These are phyloP conservation scores for Aspergillus oerlinghausenensis DNA, from an alignment of 2,329 filamentous ascomycete genomes.

Conservation along the genomic window DNA sequence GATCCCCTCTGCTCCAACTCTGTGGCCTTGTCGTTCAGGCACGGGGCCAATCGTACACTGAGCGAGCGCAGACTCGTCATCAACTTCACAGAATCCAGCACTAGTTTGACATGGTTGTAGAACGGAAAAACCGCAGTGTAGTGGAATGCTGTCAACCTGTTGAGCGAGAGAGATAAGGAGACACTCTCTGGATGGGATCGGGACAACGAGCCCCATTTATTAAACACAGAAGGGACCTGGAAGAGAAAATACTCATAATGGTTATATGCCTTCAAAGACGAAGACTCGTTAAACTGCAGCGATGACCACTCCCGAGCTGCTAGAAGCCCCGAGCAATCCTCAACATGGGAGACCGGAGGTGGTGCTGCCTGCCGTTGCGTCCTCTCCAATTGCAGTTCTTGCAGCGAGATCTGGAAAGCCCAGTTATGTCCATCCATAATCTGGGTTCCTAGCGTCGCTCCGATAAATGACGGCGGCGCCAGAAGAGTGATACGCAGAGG, in stretches of 20 bases:
- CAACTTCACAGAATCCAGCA: slow-evolving; percentile 42
- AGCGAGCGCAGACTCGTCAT: slow-evolving; percentile 51
- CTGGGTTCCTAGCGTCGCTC: slow-evolving; percentile 54
- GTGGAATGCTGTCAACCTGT: slow-evolving; percentile 39
- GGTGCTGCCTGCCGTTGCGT: slow-evolving; percentile 8
- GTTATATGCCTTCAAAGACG: slow-evolving; percentile 65
- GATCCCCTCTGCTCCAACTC: slow-evolving; percentile 37
- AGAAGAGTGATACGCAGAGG: slow-evolving; percentile 53
- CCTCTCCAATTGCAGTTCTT: slow-evolving; percentile 51
- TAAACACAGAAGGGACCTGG: slow-evolving; percentile 58
- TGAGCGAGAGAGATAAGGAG: slow-evolving; percentile 43
- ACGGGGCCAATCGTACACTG: slow-evolving; percentile 51
- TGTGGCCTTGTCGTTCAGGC: slow-evolving; percentile 29
- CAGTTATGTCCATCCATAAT: slow-evolving; percentile 57
- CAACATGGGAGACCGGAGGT: slow-evolving; percentile 25
- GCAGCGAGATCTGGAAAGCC: slow-evolving; percentile 60
- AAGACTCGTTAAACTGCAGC: slow-evolving; percentile 69
- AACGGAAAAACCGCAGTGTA: slow-evolving; percentile 68
- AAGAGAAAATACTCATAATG: slow-evolving; percentile 68
- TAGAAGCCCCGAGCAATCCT: slow-evolving; percentile 43
- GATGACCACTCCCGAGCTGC: slow-evolving; percentile 60
- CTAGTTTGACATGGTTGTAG: slow-evolving; percentile 52
- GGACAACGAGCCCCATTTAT: slow-evolving; percentile 38
- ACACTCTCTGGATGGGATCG: slow-evolving; percentile 12
- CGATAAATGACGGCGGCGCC: slow-evolving; percentile 60